Conservation (phyloP, 495 filamentous ascomycete species). For the Xylaria telfairii region DNA sequence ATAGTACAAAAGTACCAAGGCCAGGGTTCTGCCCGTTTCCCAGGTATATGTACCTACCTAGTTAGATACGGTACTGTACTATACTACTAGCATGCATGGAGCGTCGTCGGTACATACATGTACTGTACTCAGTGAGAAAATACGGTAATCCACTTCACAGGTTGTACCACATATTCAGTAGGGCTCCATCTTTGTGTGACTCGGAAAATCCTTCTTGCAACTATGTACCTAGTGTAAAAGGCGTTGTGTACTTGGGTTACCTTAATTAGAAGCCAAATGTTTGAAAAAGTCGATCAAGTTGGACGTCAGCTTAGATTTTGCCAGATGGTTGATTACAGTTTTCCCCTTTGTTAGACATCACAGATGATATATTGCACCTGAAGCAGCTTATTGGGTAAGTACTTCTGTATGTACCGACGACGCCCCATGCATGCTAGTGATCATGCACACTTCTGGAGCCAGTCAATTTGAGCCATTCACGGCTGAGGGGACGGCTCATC, state of each 20-base stretch:
- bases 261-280: background rate
- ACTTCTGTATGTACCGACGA: slow-evolving; percentile 3
- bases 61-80: no score
- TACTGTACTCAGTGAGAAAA: no score
- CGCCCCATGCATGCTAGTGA: slow-evolving; percentile 20
- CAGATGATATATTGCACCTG: background rate
- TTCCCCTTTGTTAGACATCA: background rate
- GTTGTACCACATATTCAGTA: no score
- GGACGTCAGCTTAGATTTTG: background rate
- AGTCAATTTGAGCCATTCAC: slow-evolving; percentile 19
- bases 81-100: no score
- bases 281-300: background rate
- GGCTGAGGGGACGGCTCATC: slow-evolving; percentile 9
- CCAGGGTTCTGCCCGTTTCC: no score
- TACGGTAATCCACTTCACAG: no score
- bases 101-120: no score
- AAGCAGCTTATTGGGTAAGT: background rate
- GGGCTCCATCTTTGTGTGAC: background rate
- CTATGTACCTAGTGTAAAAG: background rate
- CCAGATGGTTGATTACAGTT: background rate
- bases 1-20: no score
- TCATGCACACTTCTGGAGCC: slow-evolving; percentile 20
- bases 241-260: background rate
- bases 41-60: no score
- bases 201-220: background rate